Evolutionary conservation across 768 basidiomycete genomes (phyloP).

Genomic region (Tylopilus subfusipes): DNA sequence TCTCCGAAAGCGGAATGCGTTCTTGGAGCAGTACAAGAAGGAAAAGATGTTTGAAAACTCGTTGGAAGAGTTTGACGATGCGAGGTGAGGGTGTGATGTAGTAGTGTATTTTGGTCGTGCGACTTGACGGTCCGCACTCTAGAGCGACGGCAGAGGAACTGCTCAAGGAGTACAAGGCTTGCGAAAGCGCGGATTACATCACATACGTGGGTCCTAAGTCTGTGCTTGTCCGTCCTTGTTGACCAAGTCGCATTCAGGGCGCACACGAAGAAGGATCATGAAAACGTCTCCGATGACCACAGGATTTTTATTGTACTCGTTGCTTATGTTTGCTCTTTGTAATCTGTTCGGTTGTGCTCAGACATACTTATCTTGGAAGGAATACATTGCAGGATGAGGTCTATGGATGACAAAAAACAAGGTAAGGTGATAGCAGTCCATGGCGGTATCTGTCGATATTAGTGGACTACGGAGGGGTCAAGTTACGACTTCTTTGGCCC

Average conservation of each 20-base stretch:
- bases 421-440: constrained; percentile 18
- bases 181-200: constrained; percentile 94
- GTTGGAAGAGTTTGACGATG: constrained; percentile 95
- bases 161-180: constrained; percentile 92
- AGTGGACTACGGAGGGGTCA: constrained; percentile 37
- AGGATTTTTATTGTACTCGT: neutral
- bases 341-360: constrained; percentile 1
- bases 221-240: neutral
- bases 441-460: constrained; percentile 27
- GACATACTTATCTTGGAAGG: constrained; percentile 1
- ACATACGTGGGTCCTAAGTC: constrained; percentile 56
- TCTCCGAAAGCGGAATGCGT: constrained; percentile 84
- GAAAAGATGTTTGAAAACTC: constrained; percentile 93
- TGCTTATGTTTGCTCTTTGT: constrained; percentile 1
- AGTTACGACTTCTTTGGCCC: constrained; percentile 67
- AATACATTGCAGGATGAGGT: constrained; percentile 25
- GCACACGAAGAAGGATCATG: constrained; percentile 32
- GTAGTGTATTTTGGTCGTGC: neutral
- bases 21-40: constrained; percentile 96
- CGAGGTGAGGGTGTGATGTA: constrained; percentile 56
- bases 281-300: constrained; percentile 2
- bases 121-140: constrained; percentile 1
- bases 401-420: constrained; percentile 21
- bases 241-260: constrained; percentile 25
- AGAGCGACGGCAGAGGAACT: constrained; percentile 86